Evolutionary conservation across 116 monocot genomes (phyloP).

Genomic region (Dioscorea cayenensis): DNA sequence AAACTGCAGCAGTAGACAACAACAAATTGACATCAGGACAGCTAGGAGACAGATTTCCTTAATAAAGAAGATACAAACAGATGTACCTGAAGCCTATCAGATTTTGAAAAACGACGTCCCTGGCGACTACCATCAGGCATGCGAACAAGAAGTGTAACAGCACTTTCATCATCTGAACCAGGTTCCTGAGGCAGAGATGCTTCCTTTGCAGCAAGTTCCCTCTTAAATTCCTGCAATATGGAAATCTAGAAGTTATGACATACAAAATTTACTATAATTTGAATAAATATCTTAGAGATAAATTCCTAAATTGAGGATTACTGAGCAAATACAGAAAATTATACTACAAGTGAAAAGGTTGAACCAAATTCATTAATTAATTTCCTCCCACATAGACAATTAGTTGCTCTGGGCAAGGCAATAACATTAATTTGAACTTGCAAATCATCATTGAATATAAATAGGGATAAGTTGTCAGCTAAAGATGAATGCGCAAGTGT

Average conservation of each 20-base stretch:
- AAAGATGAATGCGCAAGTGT: too few species aligned
- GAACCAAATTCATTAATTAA: too few species aligned
- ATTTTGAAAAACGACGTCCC: conserved; percentile 87
- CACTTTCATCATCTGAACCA: conserved; percentile 59
- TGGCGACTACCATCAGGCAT: conserved; percentile 88
- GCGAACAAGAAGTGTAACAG: conserved; percentile 78
- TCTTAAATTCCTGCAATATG: conserved; percentile 64
- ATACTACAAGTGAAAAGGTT: background rate
- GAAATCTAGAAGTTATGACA: background rate
- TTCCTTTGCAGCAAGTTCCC: conserved; percentile 75
- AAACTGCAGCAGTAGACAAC: conserved; percentile 47
- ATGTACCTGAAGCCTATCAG: conserved; percentile 89
- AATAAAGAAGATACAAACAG: background rate
- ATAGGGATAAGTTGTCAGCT: too few species aligned
- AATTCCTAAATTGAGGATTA: background rate
- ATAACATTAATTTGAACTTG: too few species aligned
- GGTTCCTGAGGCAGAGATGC: conserved; percentile 88
- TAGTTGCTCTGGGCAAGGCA: too few species aligned
- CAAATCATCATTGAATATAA: too few species aligned
- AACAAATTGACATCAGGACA: background rate
- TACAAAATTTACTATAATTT: background rate
- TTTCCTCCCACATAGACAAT: too few species aligned
- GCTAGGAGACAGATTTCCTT: background rate
- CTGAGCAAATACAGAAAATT: background rate
- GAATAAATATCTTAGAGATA: background rate